Percentiles rank a stretch among this genome's conserved stretches.
Evolutionary conservation across 768 basidiomycete genomes (phyloP).

Genomic region (Rhizopogon salebrosus): DNA sequence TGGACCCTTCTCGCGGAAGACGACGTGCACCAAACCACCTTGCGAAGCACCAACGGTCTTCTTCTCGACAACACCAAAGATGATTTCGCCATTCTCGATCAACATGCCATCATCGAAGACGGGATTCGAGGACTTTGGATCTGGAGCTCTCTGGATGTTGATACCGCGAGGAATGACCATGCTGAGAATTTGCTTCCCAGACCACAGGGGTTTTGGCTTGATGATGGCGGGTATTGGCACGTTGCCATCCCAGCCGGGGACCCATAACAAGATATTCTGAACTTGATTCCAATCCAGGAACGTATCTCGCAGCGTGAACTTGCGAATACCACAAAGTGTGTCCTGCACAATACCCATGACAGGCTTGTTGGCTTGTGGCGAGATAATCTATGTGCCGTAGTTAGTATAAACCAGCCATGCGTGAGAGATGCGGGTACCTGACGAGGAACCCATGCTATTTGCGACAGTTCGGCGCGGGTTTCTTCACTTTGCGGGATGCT

Average conservation of each 20-base stretch:
- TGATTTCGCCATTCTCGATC: slow-evolving; percentile 94
- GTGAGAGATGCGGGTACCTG: slow-evolving; percentile 49
- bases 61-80: slow-evolving; percentile 95
- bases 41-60: slow-evolving; percentile 97
- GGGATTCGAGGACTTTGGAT: slow-evolving; percentile 74
- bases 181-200: slow-evolving; percentile 93
- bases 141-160: slow-evolving; percentile 81
- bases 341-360: slow-evolving; percentile 99
- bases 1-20: slow-evolving; percentile 96
- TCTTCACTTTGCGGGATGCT: slow-evolving; percentile 98
- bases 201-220: slow-evolving; percentile 97
- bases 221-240: slow-evolving; percentile 92
- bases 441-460: slow-evolving; percentile 97
- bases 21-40: slow-evolving; percentile 92
- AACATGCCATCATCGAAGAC: slow-evolving; percentile 91
- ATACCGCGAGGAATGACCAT: slow-evolving; percentile 93
- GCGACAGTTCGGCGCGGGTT: slow-evolving; percentile 94
- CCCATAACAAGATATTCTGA: slow-evolving; percentile 97
- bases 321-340: slow-evolving; percentile 94
- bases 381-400: slow-evolving; percentile 70
- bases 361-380: slow-evolving; percentile 98
- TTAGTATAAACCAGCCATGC: background rate
- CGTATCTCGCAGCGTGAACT: slow-evolving; percentile 92
- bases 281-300: slow-evolving; percentile 96
- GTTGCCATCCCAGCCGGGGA: slow-evolving; percentile 94